Evolutionary conservation across 2,329 filamentous ascomycete species (phyloP), one percentile per base, ranked within the genome.

Genomic region (Pseudocercospora eumusae): DNA sequence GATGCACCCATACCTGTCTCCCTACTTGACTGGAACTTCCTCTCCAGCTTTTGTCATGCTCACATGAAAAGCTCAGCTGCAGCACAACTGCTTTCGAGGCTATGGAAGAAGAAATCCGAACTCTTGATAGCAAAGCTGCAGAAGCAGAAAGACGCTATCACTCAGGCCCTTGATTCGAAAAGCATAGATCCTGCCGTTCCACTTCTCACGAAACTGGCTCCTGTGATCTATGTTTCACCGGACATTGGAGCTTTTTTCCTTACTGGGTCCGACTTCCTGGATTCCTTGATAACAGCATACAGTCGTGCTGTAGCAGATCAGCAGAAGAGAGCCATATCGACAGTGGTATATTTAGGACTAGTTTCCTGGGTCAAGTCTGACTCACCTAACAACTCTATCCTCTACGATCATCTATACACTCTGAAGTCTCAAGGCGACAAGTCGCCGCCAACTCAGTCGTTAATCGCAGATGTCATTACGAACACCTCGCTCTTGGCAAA

Each of bases 261-360:
- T 68, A 89, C 89, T 0, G 93, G 93, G 0, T 92, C 90, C 56
- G 93, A 97, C 76, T 93, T 95, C 69, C 76, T 96, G 20, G 93
- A 97, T 73, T 86, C 89, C 0, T 81, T 96, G 11, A 80, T 86
- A 40, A 79, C 79, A 55, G 87, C 87, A 64, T 93, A 88, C 75
- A 82, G 80, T 54, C 82, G 88, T 61, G 86, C 85, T 75, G 85
- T 87, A 60, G 83, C 84, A 21, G 67, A 65, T n/a, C 60, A 72
- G 18, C 82, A 92, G 47, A 85, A 87, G 62, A 89, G 85, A 65
- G 82, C 84, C 15, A 83, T 96, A 28, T 82, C 93, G 52, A 86
- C 89, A 1, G 88, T 89, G 3, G 80, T 86, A 11, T 97, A 95
- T 71, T 80, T 96, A 3, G 89, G 89, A 42, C 79, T 97, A 0